Evolutionary conservation across 2,329 filamentous ascomycete genomes (phyloP).

Genomic region (Teratosphaeria pseudoeucalypti): DNA sequence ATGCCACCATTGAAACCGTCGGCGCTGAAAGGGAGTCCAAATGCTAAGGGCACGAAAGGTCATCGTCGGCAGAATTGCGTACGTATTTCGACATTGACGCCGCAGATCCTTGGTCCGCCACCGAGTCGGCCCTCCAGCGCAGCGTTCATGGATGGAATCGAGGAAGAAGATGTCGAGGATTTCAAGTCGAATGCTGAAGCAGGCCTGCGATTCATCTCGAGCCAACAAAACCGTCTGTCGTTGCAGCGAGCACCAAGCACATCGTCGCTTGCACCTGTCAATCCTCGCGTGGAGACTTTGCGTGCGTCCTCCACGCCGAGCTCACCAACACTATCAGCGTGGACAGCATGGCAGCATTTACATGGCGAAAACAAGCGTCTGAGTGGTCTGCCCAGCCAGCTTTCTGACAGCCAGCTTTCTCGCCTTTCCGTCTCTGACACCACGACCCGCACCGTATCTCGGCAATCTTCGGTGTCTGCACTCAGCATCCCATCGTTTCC

Average conservation of each 20-base stretch:
- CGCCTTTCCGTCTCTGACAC: slow-evolving; percentile 23
- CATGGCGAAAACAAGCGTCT: neutral
- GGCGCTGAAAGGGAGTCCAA: slow-evolving; percentile 35
- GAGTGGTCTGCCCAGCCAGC: slow-evolving; percentile 5
- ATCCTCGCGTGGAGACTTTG: slow-evolving; percentile 26
- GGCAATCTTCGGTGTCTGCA: neutral
- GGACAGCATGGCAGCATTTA: slow-evolving; percentile 19
- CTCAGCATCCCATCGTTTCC: slow-evolving; percentile 4
- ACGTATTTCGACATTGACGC: slow-evolving; percentile 32
- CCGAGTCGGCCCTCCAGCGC: slow-evolving; percentile 27
- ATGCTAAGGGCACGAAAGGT: slow-evolving; percentile 29
- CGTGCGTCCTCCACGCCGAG: slow-evolving; percentile 31
- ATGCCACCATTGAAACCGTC: slow-evolving; percentile 31
- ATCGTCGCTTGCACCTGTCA: slow-evolving; percentile 20
- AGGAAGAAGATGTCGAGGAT: slow-evolving; percentile 26
- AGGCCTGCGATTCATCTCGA: neutral
- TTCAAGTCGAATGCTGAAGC: neutral
- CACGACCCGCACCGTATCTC: neutral
- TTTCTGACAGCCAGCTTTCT: slow-evolving; percentile 13
- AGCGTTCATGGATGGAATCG: slow-evolving; percentile 27
- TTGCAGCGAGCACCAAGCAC: slow-evolving; percentile 15
- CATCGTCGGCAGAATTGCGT: slow-evolving; percentile 37
- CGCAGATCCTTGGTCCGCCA: slow-evolving; percentile 31
- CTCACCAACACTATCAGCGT: slow-evolving; percentile 30
- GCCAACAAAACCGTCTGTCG: slow-evolving; percentile 2